Percentiles rank a stretch among this genome's conserved stretches.
These are phyloP conservation scores for Coprinopsis strossmayeri DNA, from an alignment of 768 basidiomycete genomes.

Conservation along the genomic window DNA sequence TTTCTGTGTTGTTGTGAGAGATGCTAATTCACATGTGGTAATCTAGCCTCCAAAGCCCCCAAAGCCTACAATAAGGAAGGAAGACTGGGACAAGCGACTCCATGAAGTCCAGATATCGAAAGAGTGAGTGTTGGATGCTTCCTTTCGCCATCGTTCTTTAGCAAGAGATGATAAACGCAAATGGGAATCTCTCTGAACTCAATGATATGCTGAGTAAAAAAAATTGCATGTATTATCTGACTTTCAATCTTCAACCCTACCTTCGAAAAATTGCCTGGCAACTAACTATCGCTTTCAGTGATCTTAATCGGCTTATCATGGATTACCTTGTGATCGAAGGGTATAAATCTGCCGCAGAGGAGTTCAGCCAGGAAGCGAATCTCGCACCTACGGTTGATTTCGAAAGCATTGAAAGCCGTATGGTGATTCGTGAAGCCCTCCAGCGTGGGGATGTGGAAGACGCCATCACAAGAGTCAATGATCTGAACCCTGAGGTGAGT, in stretches of 20 bases:
- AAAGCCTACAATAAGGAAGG: slow-evolving; percentile 58
- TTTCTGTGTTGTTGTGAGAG: slow-evolving; percentile 4
- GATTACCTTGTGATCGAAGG: slow-evolving; percentile 98
- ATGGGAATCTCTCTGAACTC: slow-evolving; percentile 99
- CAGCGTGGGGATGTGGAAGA: slow-evolving; percentile 94
- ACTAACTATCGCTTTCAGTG: slow-evolving; percentile 42
- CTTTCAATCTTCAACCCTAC: slow-evolving; percentile 18
- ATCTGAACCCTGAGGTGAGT: slow-evolving; percentile 94
- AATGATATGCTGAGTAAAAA: slow-evolving; percentile 57
- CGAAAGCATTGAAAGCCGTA: slow-evolving; percentile 87
- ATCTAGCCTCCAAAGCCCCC: slow-evolving; percentile 48
- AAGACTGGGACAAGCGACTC: slow-evolving; percentile 83
- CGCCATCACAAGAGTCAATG: slow-evolving; percentile 92
- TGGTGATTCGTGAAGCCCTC: slow-evolving; percentile 90
- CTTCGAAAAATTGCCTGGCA: slow-evolving; percentile 12
- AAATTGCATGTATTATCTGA: slow-evolving; percentile 92
- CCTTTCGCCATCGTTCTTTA: slow-evolving; percentile 12
- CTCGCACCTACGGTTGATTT: slow-evolving; percentile 76
- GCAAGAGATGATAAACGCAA: slow-evolving; percentile 58
- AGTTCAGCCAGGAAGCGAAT: slow-evolving; percentile 86
- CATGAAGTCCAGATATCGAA: slow-evolving; percentile 81
- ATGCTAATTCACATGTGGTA: slow-evolving; percentile 1
- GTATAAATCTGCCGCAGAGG: slow-evolving; percentile 92
- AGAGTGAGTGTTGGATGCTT: slow-evolving; percentile 58
- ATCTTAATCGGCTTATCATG: slow-evolving; percentile 91